Conservation (phyloP, 106 monocot species). For the Platanthera guangdongensis region DNA sequence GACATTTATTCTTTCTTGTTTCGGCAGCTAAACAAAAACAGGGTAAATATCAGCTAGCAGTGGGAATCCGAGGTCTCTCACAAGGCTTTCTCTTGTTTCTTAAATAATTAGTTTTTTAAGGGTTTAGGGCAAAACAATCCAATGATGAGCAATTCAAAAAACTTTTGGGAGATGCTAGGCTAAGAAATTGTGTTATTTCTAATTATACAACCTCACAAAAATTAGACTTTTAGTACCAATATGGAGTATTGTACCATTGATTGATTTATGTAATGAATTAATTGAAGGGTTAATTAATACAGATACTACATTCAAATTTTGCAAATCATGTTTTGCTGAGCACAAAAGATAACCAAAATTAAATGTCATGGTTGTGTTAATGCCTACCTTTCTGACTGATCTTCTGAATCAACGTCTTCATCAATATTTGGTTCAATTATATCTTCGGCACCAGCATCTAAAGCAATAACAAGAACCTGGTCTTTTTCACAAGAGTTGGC, state of each 20-base stretch:
- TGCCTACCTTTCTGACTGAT: slow-evolving; percentile 47
- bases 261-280: slow-evolving; percentile 3
- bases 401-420: slow-evolving; percentile 58
- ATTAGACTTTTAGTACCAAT: neutral
- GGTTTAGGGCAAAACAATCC: neutral
- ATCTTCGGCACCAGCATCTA: slow-evolving; percentile 97
- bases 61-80: neutral
- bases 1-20: neutral
- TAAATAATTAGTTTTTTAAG: neutral
- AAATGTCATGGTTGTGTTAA: slow-evolving; percentile 4
- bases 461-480: slow-evolving; percentile 64
- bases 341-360: neutral
- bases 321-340: neutral
- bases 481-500: slow-evolving; percentile 62
- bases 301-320: neutral
- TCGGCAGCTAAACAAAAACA: neutral
- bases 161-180: neutral
- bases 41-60: neutral
- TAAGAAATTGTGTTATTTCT: neutral
- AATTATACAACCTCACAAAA: neutral
- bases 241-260: neutral
- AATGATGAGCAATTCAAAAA: neutral
- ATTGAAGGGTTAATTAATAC: neutral
- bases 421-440: slow-evolving; percentile 72
- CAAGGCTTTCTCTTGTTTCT: neutral